These are phyloP conservation scores for Suillus decipiens DNA, from an alignment of 768 basidiomycete genomes.

Conservation along the genomic window DNA sequence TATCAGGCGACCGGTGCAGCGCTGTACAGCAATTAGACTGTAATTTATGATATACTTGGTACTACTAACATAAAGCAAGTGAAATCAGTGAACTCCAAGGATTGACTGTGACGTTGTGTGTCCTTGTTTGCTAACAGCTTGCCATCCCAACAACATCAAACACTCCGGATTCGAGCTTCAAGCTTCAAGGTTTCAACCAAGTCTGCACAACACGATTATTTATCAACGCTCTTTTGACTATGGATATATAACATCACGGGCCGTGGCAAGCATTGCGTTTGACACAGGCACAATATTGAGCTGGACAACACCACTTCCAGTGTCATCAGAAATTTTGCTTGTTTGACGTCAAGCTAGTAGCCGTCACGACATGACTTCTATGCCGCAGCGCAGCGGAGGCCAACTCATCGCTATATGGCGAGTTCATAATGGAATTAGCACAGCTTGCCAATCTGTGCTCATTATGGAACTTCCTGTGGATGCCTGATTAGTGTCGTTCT, in stretches of 20 bases:
- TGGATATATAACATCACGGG: neutral
- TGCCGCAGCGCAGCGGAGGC: too few relatives aligned
- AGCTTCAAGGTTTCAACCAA: neutral
- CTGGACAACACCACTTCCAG: neutral
- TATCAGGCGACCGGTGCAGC: neutral
- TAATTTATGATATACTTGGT: neutral
- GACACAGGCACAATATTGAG: neutral
- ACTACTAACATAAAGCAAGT: neutral
- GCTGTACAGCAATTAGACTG: neutral
- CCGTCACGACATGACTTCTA: neutral
- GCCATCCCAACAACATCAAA: neutral
- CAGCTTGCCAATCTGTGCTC: neutral
- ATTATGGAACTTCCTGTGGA: neutral
- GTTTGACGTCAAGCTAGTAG: neutral
- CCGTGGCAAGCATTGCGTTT: too few relatives aligned
- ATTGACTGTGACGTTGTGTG: neutral
- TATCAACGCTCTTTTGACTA: neutral
- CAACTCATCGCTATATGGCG: neutral
- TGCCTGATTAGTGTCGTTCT: neutral
- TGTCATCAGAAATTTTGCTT: neutral
- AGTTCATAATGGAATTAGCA: neutral
- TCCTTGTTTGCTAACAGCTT: conserved; percentile 2
- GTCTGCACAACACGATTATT: neutral
- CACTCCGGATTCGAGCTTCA: neutral
- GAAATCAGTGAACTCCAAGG: neutral